These are phyloP conservation scores for Serendipita indica DNA, from an alignment of 768 basidiomycete species.

Conservation along the genomic window DNA sequence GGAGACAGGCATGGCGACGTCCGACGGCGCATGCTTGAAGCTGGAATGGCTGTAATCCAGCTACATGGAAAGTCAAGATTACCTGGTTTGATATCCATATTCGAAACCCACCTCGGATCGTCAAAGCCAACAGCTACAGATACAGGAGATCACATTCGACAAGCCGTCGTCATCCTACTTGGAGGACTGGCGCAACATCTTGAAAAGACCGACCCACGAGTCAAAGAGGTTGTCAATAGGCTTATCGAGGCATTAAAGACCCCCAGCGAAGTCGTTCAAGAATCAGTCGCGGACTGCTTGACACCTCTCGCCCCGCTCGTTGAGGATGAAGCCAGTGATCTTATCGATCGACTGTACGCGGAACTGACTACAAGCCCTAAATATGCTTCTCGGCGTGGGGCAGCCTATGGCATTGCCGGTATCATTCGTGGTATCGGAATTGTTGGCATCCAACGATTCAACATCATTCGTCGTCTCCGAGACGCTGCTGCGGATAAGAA, in stretches of 20 bases:
- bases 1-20: conserved; percentile 76
- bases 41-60: conserved; percentile 72
- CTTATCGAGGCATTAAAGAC: conserved; percentile 83
- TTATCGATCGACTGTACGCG: conserved; percentile 66
- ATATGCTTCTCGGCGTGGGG: conserved; percentile 90
- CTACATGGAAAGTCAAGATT: conserved; percentile 59
- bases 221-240: conserved; percentile 68
- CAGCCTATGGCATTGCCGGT: conserved; percentile 91
- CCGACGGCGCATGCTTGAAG: conserved; percentile 73
- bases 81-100: conserved; percentile 59
- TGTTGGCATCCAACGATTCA: conserved; percentile 67
- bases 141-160: conserved; percentile 75
- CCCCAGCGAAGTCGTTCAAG: conserved; percentile 90
- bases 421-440: conserved; percentile 85
- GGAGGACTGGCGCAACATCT: conserved; percentile 86
- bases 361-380: conserved; percentile 67
- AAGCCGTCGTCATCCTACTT: conserved; percentile 87
- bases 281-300: conserved; percentile 90
- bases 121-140: conserved; percentile 39
- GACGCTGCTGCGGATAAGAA: conserved; percentile 81
- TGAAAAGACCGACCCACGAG: conserved; percentile 55
- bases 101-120: conserved; percentile 57
- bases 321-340: conserved; percentile 37
- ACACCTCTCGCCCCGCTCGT: conserved; percentile 70
- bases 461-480: conserved; percentile 57